These are phyloP conservation scores for Sporisorium reilianum DNA, from an alignment of 1,284 basidiomycete genomes.

Conservation along the genomic window DNA sequence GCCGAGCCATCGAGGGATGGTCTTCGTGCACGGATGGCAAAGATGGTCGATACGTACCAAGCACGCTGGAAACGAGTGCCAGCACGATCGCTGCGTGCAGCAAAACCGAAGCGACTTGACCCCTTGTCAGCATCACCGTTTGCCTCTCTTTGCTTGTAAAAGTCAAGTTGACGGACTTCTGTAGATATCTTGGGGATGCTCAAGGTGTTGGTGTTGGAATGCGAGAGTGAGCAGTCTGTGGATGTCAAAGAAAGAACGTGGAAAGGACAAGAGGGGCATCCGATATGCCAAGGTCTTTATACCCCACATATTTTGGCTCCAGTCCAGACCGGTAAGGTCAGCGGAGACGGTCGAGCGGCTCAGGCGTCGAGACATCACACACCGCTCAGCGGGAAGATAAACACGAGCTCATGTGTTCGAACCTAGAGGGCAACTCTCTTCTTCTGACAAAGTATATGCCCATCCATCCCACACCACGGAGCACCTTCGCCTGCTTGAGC, in stretches of 20 bases:
- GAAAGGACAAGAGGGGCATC: background rate
- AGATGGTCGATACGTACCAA: background rate
- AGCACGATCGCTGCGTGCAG: background rate
- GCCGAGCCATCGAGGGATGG: background rate
- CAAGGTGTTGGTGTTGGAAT: background rate
- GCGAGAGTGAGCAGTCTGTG: background rate
- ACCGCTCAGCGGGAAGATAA: background rate
- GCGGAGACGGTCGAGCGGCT: background rate
- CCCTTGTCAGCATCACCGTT: background rate
- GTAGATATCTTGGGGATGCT: background rate
- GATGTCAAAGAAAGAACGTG: background rate
- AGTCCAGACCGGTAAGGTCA: background rate
- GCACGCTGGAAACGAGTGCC: background rate
- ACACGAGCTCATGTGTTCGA: background rate
- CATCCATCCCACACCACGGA: constrained; percentile 1
- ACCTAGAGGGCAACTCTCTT: background rate
- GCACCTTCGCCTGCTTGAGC: background rate
- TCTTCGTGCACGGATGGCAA: constrained; percentile 1
- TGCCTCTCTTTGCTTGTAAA: background rate
- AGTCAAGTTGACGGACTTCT: background rate
- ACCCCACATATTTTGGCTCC: background rate
- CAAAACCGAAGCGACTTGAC: background rate
- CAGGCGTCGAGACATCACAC: background rate
- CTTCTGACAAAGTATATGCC: background rate
- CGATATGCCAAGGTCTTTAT: background rate